Conservation (phyloP, 352 stramenopile species). For the Stephanocyclus meneghinianus region DNA sequence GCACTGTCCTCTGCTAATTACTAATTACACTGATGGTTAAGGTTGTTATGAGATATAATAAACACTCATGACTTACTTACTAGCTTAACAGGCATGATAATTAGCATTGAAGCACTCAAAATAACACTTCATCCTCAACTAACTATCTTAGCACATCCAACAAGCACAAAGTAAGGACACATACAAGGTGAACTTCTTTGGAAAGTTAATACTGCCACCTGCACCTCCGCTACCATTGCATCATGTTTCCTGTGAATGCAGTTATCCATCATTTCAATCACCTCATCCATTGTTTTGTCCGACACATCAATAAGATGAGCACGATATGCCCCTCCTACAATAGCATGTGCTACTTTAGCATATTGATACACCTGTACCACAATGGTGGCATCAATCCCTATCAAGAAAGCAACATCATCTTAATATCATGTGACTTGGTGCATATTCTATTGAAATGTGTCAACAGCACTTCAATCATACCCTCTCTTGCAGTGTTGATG, state of each 20-base stretch:
- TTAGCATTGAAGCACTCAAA: no score
- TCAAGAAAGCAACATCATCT: background rate
- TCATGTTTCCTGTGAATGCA: background rate
- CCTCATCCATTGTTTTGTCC: background rate
- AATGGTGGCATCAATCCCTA: constrained; percentile 1
- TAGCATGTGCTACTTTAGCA: background rate
- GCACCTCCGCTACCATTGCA: background rate
- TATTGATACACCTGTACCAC: background rate
- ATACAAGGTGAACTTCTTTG: background rate
- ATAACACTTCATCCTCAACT: background rate
- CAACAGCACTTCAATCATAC: background rate
- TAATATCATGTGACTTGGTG: background rate
- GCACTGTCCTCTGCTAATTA: no score
- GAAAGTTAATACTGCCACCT: background rate
- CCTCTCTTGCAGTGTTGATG: background rate
- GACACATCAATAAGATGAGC: background rate
- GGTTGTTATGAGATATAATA: no score
- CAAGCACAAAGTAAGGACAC: background rate
- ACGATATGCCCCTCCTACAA: background rate
- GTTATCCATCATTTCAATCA: background rate
- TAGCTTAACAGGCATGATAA: no score
- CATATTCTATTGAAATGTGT: background rate
- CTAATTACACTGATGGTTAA: no score
- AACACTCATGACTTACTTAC: no score
- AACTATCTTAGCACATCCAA: constrained; percentile 1